Base-by-base conservation (phyloP, 2,329 filamentous ascomycete genomes). In the Monilinia vaccinii-corymbosi region DNA sequence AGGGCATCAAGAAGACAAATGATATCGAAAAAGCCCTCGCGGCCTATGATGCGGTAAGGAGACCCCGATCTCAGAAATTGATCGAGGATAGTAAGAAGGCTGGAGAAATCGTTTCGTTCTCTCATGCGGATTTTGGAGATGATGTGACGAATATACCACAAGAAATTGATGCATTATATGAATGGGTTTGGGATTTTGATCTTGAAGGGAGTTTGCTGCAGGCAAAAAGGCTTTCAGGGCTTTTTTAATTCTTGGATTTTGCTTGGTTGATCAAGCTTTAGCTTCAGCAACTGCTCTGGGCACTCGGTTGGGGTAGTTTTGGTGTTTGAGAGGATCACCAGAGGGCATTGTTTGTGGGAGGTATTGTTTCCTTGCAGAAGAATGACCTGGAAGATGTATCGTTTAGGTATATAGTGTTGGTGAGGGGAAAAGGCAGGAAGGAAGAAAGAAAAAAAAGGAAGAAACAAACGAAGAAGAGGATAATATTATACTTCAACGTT, bases 11-110 rank as follows among this genome's bases (percentile, higher is more conserved):
- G 0, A 67, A 58, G 0, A 60, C 62, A 0, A 58, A 64, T 0
- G 73, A 77, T 11, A 61, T 78, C 0, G 68, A 73, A 6, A 72
- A 70, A 0, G 80, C 72, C 0, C 80, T 83, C 32, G 69, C 70
- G 18, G 74, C 73, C 0, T 83, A 78, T 45, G 78, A 83, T 62
- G 69, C 66, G n/a, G 70, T 76, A 2, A 72, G 81, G 0, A 71
- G 78, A 25, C 34, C 44, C 10, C 55, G 65, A 21, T 62, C 55
- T 2, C 65, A 67, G 49, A 44, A 55, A 10, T 7, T 67, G 2
- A 56, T 66, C 13, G 47, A 50, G 10, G n/a, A 23, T 18, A 62
- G 62, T 52, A 60, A 47, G 36, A 47, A 51, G 23, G n/a, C 55
- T 16, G 58, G 76, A 23, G 76, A 78, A 10, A 31, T 45, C 5